Base-by-base conservation (phyloP, 768 basidiomycete species). In the Russula sp. region DNA sequence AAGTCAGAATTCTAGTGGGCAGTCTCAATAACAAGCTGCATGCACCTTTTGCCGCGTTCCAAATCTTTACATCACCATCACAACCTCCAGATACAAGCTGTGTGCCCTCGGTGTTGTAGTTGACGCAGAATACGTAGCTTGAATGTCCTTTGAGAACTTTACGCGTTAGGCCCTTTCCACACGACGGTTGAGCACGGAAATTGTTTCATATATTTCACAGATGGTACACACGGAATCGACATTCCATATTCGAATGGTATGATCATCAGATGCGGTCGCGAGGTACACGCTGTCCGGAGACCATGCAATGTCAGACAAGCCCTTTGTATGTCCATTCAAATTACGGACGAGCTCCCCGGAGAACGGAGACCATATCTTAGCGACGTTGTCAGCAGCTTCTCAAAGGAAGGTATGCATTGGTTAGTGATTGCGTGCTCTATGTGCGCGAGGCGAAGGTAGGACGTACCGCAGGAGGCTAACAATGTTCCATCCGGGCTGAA, bases 221-320 rank as follows among this genome's bases (percentile, higher is more conserved):
- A 59, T 20, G 3, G 42, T 35, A 78, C 85, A 64, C 70, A 90
- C 88, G 54, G 83, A 79, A 70, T 91, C 87, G 56, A 93, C 85
- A 67, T 88, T 83, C 93, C 93, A 95, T 76, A 95, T 87, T 36
- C 90, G 81, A 66, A 95, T 83, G 2, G 88, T 93, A 3, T 84
- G 85, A 70, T 98, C 96, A 72, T 98, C 96, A 3, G 92, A 95
- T 0, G 91, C 94, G 34, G 92, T 93, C 0, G 95, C 93, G 32
- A 98, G 78, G 73, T 85, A 85, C 22, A 79, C 75, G 66, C 88
- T 88, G 71, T 97, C 89, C 10, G 86, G 79, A 7, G 93, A 90
- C 88, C 94, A 95, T 1, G 92, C 79, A 55, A 98, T 79, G 71
- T 96, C 92, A 34, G 92, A 94, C 41, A 97, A 79, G 1, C 96